Conservation (phyloP, 148 eudicot species). For the Oxyria digyna region DNA sequence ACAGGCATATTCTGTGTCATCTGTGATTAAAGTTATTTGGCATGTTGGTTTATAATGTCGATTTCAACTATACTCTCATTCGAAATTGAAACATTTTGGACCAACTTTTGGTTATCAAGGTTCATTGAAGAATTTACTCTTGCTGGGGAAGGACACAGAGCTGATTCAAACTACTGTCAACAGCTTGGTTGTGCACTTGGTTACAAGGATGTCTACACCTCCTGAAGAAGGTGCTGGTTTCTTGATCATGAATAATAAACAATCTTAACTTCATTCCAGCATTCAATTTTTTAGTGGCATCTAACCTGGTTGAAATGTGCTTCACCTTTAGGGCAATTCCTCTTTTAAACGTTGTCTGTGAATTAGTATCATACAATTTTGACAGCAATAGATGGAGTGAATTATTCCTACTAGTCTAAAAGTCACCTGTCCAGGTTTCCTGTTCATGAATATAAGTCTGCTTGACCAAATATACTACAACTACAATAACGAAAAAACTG, state of each 20-base stretch:
- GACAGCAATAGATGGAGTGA: not conserved
- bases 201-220: constrained; percentile 58
- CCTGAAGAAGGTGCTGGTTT: constrained; percentile 45
- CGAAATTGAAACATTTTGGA: not conserved
- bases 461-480: not conserved
- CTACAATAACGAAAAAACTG: not conserved
- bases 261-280: not conserved
- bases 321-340: not conserved
- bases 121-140: constrained; percentile 30
- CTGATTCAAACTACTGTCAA: constrained; percentile 48
- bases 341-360: not conserved
- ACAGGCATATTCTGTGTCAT: not conserved
- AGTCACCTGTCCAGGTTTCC: not conserved
- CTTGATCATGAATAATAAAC: not conserved
- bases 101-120: constrained; percentile 22
- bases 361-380: not conserved
- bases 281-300: not conserved
- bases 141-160: constrained; percentile 26
- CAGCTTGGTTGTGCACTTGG: constrained; percentile 50
- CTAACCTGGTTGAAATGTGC: not conserved
- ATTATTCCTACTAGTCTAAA: not conserved
- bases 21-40: not conserved
- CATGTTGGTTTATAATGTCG: not conserved
- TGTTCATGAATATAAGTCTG: not conserved
- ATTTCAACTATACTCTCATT: not conserved